Evolutionary conservation across 2,329 filamentous ascomycete genomes (phyloP), one percentile per base, ranked within the genome.

Genomic region (Nothomitra cinnamomea): DNA sequence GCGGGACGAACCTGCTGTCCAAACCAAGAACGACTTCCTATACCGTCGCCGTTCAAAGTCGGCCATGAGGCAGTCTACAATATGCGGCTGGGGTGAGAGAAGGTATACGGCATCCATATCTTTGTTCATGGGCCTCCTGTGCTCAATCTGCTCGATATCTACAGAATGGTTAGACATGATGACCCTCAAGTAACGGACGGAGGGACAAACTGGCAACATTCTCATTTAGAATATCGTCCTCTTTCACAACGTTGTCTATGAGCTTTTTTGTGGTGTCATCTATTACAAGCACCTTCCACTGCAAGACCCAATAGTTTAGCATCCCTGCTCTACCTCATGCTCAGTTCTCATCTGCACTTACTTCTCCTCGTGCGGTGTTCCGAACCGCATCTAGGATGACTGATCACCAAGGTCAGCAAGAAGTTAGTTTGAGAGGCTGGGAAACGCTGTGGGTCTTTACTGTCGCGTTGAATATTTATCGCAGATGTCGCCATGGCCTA

Each of bases 211-310:
- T 95, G 60, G 89, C 90, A 68, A 98, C 86, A 66, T 95, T 95
- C 69, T 88, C 81, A 66, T 94, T 94, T 70, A 98, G 83, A 60
- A 98, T 94, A 63, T 95, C 87, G 78, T 98, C 90, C 72, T 95
- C 85, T 63, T 87, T 90, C 65, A 90, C 79, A 48, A 87, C 85
- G 73, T 90, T 94, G 69, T 94, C 83, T 61, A 98, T 77, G 61
- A 98, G 78, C 67, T 84, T 89, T 66, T 83, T 82, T 65, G 87
- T 89, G 54, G 74, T 76, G 60, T 86, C 82, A 70, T 98, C 92
- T 62, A 95, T 74, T 53, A 98, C 83, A 60, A 98, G 73, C 60
- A 95, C 86, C 78, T 96, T 98, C 92, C 92, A 98, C 88, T 95
- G 60, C 60, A 57, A 59, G 53, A 49, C 52, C 57, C 45, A 59